A percentile compares a stretch with the other conserved stretches of the same genome.
These are phyloP conservation scores for Penicillium crustosum DNA, from an alignment of 2,329 filamentous ascomycete genomes.

Conservation along the genomic window DNA sequence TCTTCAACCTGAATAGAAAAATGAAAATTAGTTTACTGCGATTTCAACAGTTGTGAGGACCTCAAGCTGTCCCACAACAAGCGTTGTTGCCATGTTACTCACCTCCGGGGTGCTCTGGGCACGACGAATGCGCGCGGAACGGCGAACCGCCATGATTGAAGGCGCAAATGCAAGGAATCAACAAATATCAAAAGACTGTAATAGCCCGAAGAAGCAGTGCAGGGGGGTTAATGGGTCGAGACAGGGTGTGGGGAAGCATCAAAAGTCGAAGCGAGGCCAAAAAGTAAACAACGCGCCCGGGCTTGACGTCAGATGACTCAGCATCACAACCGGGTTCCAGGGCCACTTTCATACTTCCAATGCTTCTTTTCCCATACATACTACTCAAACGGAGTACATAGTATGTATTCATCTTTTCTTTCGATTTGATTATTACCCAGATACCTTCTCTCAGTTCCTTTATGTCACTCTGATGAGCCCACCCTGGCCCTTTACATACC, in stretches of 20 bases:
- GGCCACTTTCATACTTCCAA: background rate
- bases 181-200: background rate
- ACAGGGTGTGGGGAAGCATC: background rate
- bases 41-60: constrained; percentile 7
- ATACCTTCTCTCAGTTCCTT: background rate
- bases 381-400: too few relatives aligned
- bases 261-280: constrained; percentile 1
- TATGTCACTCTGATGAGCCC: too few relatives aligned
- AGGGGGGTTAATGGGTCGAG: background rate
- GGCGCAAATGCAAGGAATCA: constrained; percentile 6
- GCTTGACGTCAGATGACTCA: constrained; percentile 13
- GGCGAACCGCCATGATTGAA: constrained; percentile 39
- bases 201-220: background rate
- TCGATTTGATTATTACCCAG: background rate
- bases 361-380: too few relatives aligned
- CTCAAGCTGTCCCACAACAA: constrained; percentile 10
- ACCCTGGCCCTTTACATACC: background rate
- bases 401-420: background rate
- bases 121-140: constrained; percentile 42
- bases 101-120: constrained; percentile 35
- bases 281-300: constrained; percentile 13
- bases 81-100: constrained; percentile 20
- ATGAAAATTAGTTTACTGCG: constrained; percentile 7
- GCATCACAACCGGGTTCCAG: background rate
- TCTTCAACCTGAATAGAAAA: constrained; percentile 22